phyloP scores from a whole-genome alignment of 2,329 filamentous ascomycete genomes.

The Diaporthe caulivora region DNA sequence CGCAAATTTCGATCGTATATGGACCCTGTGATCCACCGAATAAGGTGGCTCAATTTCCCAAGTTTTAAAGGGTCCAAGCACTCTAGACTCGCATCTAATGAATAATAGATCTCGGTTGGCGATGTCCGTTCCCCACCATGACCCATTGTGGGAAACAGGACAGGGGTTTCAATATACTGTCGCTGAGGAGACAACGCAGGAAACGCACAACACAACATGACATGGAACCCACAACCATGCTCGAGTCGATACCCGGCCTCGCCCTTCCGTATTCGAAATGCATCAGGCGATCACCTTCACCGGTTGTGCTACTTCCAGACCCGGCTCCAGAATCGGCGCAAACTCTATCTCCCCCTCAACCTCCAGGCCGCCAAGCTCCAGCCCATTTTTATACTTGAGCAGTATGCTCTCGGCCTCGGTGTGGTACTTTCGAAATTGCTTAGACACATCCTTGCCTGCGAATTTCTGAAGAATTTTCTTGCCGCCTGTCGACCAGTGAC shows the following conservation, averaged over 20 bases:
- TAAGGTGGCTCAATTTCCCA: background rate
- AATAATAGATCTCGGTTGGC: constrained; percentile 6
- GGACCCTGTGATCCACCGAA: background rate
- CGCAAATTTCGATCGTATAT: background rate
- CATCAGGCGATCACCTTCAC: background rate
- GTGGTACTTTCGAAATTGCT: constrained; percentile 81
- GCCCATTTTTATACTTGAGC: constrained; percentile 83
- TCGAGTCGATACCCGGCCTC: background rate
- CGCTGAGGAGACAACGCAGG: too few relatives aligned
- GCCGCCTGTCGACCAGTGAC: constrained; percentile 56
- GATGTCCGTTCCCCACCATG: background rate
- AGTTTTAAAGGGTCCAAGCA: background rate
- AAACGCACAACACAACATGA: too few relatives aligned
- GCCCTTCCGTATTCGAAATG: background rate
- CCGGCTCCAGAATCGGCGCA: constrained; percentile 68
- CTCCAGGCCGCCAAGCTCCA: constrained; percentile 90
- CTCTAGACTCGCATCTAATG: background rate
- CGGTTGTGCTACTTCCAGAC: constrained; percentile 41
- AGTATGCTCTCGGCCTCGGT: constrained; percentile 79
- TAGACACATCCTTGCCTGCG: constrained; percentile 74
- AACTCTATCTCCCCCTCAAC: constrained; percentile 74
- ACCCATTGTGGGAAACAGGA: background rate
- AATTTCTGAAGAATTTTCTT: constrained; percentile 75
- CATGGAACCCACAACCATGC: too few relatives aligned
- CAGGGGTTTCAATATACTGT: too few relatives aligned